These are phyloP conservation scores for Sporothrix inflata DNA, from an alignment of 2,329 filamentous ascomycete genomes.

Conservation along the genomic window DNA sequence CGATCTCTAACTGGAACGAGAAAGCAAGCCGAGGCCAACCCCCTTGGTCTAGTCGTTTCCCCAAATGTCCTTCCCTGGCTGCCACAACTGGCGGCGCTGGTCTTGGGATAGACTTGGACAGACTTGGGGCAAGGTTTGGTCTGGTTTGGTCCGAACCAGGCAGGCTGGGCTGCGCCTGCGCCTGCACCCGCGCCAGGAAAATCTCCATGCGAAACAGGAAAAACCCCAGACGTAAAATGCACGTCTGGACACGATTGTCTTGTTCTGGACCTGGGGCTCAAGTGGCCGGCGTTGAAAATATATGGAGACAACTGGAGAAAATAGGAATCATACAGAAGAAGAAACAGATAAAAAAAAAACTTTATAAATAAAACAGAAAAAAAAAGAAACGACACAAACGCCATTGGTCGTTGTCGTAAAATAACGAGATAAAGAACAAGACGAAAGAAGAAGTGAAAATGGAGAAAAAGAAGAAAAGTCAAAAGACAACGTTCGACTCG, in stretches of 20 bases:
- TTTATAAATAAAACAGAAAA: not conserved
- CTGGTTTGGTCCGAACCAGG: not conserved
- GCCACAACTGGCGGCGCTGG: not conserved
- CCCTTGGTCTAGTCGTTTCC: not conserved
- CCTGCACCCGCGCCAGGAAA: too few species aligned
- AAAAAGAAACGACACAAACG: not conserved
- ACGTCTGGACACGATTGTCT: too few species aligned
- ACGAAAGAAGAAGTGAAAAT: not conserved
- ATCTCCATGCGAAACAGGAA: not conserved
- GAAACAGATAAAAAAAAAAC: not conserved
- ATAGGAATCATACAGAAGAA: slow-evolving; percentile 1
- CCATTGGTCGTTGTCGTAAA: not conserved
- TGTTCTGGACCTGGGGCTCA: not conserved
- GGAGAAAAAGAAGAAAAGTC: not conserved
- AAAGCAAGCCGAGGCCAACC: slow-evolving; percentile 3
- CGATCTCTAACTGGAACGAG: slow-evolving; percentile 13
- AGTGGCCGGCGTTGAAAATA: not conserved
- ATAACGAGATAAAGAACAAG: not conserved
- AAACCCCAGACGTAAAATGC: too few species aligned
- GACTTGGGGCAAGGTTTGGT: not conserved
- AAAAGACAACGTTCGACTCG: not conserved
- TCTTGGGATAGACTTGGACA: not conserved
- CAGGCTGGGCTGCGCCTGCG: not conserved
- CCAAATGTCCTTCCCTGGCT: not conserved
- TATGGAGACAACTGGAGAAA: not conserved